Conservation (phyloP, 306 rosid genomes). For the Purshia tridentata region DNA sequence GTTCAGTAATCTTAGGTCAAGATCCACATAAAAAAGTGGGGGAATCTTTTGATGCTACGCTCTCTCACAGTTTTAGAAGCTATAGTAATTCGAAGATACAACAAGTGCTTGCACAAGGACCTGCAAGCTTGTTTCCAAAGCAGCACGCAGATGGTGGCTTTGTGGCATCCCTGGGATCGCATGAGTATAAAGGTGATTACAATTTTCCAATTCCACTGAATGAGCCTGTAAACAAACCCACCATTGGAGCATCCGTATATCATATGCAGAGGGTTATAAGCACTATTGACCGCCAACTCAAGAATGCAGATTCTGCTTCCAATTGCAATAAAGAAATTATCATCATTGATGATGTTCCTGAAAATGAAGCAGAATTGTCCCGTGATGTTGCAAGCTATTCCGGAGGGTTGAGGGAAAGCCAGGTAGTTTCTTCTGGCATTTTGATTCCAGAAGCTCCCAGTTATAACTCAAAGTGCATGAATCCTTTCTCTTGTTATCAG, state of each 20-base stretch:
- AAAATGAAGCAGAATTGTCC: slow-evolving; percentile 31
- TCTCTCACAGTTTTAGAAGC: slow-evolving; percentile 24
- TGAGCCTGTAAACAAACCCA: slow-evolving; percentile 17
- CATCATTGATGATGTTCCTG: slow-evolving; percentile 37
- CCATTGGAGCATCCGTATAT: slow-evolving; percentile 19
- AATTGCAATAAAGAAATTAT: slow-evolving; percentile 33
- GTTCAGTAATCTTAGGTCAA: slow-evolving; percentile 28
- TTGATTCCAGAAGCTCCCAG: slow-evolving; percentile 23
- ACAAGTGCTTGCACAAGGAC: slow-evolving; percentile 24
- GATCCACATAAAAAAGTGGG: slow-evolving; percentile 25
- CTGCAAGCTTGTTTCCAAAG: slow-evolving; percentile 24
- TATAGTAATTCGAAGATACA: slow-evolving; percentile 5
- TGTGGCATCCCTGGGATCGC: slow-evolving; percentile 22
- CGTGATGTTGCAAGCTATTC: slow-evolving; percentile 26
- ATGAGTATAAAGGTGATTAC: slow-evolving; percentile 28
- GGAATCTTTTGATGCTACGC: slow-evolving; percentile 28
- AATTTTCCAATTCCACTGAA: slow-evolving; percentile 22
- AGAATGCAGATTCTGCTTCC: slow-evolving; percentile 26
- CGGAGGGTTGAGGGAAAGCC: slow-evolving; percentile 33
- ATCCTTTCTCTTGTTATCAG: slow-evolving; percentile 30
- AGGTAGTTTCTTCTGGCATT: slow-evolving; percentile 27
- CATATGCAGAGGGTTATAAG: slow-evolving; percentile 17
- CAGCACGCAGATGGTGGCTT: slow-evolving; percentile 31
- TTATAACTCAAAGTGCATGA: slow-evolving; percentile 22
- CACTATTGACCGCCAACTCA: slow-evolving; percentile 25